Percentiles rank a stretch among this genome's conserved stretches.
These are phyloP conservation scores for Wickerhamiella siamensis DNA, from an alignment of 805 yeast genomes.

Conservation along the genomic window DNA sequence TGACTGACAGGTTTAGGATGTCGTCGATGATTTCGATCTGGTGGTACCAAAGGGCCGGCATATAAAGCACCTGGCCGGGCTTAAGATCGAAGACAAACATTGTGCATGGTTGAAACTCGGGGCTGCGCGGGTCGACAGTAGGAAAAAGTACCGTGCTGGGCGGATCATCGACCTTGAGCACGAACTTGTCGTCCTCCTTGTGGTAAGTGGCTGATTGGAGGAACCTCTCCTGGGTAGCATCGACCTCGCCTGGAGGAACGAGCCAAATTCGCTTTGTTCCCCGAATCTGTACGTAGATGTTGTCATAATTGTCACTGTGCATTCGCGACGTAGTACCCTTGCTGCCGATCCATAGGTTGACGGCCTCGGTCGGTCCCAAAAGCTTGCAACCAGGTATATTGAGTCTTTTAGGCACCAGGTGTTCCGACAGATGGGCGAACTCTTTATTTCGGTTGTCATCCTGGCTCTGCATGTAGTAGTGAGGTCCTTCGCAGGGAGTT, in stretches of 20 bases:
- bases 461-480: conserved; percentile 28
- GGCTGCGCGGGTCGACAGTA: conserved; percentile 21
- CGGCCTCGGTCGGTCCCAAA: conserved; percentile 23
- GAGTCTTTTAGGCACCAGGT: conserved; percentile 12
- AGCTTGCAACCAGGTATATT: conserved; percentile 16
- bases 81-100: conserved; percentile 21
- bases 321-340: conserved; percentile 22
- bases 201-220: conserved; percentile 22
- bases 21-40: conserved; percentile 22
- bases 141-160: conserved; percentile 20
- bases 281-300: conserved; percentile 24
- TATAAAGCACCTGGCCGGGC: conserved; percentile 27
- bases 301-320: conserved; percentile 28
- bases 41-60: conserved; percentile 31
- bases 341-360: conserved; percentile 29
- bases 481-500: conserved; percentile 6
- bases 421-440: conserved; percentile 10
- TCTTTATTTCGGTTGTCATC: conserved; percentile 24
- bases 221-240: conserved; percentile 20
- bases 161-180: conserved; percentile 10
- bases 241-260: conserved; percentile 25
- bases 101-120: conserved; percentile 11
- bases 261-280: conserved; percentile 25
- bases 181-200: conserved; percentile 9
- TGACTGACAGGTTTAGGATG: conserved; percentile 19